Evolutionary conservation across 306 rosid genomes (phyloP).

Genomic region (Castanea mollissima): DNA sequence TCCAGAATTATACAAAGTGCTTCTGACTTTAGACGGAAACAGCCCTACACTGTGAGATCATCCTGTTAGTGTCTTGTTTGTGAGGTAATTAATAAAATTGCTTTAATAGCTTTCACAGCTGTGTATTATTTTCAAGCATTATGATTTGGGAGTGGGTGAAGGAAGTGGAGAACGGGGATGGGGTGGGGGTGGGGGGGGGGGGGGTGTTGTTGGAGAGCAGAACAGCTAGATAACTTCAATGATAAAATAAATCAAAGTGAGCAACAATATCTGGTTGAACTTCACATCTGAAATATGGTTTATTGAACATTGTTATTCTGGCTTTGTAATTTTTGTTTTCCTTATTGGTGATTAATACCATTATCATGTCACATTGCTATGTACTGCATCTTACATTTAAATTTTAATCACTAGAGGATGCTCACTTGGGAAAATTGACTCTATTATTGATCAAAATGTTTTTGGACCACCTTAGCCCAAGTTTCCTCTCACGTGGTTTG

Average conservation of each 20-base stretch:
- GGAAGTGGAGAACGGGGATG: not conserved
- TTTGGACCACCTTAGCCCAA: no score
- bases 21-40: slow-evolving; percentile 66
- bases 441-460: no score
- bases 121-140: slow-evolving; percentile 12
- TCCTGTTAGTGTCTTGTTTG: not conserved
- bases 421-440: no score
- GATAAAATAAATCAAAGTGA: not conserved
- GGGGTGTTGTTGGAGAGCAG: not conserved
- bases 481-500: no score
- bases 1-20: slow-evolving; percentile 83
- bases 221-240: not conserved
- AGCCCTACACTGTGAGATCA: slow-evolving; percentile 18
- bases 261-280: not conserved
- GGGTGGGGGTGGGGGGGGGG: no score
- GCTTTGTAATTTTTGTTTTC: no score
- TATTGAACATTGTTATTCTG: not conserved
- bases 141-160: not conserved
- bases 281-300: not conserved
- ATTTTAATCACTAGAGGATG: no score
- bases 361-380: not conserved
- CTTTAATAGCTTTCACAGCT: slow-evolving; percentile 9
- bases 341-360: not conserved
- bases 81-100: not conserved
- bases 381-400: not conserved